These are phyloP conservation scores for Herpetomonas samuelpessoai DNA, from an alignment of 208 protist species.

Conservation along the genomic window DNA sequence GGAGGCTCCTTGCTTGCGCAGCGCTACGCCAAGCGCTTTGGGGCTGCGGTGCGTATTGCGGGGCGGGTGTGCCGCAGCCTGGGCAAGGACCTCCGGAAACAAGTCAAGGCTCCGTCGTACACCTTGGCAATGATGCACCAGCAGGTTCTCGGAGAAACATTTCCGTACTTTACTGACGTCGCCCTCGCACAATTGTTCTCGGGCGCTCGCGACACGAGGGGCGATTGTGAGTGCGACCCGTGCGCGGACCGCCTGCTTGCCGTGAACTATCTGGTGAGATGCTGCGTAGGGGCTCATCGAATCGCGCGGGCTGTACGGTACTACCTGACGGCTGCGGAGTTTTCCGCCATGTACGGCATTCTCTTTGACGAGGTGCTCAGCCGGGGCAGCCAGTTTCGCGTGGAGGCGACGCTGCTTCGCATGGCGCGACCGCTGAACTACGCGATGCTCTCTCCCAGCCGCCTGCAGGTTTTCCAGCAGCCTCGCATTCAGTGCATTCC, in stretches of 20 bases:
- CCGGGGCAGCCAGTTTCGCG: slow-evolving; percentile 84
- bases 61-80: slow-evolving; percentile 67
- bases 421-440: slow-evolving; percentile 66
- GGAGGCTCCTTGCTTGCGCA: slow-evolving; percentile 9
- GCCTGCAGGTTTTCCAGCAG: slow-evolving; percentile 54
- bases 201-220: slow-evolving; percentile 2
- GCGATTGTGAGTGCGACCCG: slow-evolving; percentile 3
- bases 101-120: slow-evolving; percentile 51
- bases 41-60: slow-evolving; percentile 33
- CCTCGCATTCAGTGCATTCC: slow-evolving; percentile 76
- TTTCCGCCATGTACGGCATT: slow-evolving; percentile 80
- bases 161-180: slow-evolving; percentile 70
- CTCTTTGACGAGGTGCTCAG: slow-evolving; percentile 65
- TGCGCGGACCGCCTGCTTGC: slow-evolving; percentile 21
- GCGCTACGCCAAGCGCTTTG: slow-evolving; percentile 49
- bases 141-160: slow-evolving; percentile 35
- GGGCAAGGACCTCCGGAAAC: slow-evolving; percentile 57
- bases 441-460: slow-evolving; percentile 62
- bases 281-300: slow-evolving; percentile 43
- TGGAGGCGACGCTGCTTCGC: slow-evolving; percentile 80
- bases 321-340: slow-evolving; percentile 57
- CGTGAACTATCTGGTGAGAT: slow-evolving; percentile 50
- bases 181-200: slow-evolving; percentile 45
- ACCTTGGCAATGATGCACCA: slow-evolving; percentile 53
- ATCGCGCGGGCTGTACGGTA: slow-evolving; percentile 58